These are phyloP conservation scores for Ceratocystiopsis sp. DNA, from an alignment of 2,329 filamentous ascomycete species.

Conservation along the genomic window DNA sequence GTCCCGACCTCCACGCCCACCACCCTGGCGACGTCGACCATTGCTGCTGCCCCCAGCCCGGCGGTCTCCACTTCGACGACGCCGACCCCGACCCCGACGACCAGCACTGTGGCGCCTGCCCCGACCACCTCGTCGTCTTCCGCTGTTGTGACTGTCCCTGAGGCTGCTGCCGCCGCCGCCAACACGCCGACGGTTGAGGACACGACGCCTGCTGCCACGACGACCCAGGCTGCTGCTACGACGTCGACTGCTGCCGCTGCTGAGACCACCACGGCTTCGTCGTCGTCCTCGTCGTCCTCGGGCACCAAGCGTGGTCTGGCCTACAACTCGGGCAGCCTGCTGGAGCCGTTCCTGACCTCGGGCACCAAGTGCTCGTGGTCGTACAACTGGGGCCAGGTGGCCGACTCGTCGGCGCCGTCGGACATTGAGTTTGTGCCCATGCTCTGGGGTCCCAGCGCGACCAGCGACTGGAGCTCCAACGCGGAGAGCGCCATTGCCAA, in stretches of 20 bases:
- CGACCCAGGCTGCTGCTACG: conserved; percentile 1
- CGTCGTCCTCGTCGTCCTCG: conserved; percentile 14
- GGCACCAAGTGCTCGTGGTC: conserved; percentile 35
- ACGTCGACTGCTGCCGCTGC: conserved; percentile 3
- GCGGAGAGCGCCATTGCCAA: conserved; percentile 32
- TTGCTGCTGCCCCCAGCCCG: background rate
- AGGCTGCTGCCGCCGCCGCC: background rate
- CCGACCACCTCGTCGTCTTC: background rate
- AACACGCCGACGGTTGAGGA: background rate
- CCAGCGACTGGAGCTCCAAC: conserved; percentile 30
- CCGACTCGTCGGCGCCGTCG: conserved; percentile 22
- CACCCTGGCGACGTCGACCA: background rate
- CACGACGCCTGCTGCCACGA: background rate
- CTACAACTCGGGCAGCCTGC: conserved; percentile 43
- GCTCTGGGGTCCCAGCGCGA: conserved; percentile 41
- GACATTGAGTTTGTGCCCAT: conserved; percentile 46
- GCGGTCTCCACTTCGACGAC: conserved; percentile 4
- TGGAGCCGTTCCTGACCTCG: conserved; percentile 29
- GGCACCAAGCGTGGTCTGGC: conserved; percentile 45
- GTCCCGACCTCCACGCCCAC: conserved; percentile 2
- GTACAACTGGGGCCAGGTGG: conserved; percentile 48
- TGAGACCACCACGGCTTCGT: conserved; percentile 3
- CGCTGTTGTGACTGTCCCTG: background rate
- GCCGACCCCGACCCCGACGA: background rate
- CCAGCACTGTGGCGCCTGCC: background rate